Evolutionary conservation across 768 basidiomycete genomes (phyloP).

Genomic region (Floccularia luteovirens): DNA sequence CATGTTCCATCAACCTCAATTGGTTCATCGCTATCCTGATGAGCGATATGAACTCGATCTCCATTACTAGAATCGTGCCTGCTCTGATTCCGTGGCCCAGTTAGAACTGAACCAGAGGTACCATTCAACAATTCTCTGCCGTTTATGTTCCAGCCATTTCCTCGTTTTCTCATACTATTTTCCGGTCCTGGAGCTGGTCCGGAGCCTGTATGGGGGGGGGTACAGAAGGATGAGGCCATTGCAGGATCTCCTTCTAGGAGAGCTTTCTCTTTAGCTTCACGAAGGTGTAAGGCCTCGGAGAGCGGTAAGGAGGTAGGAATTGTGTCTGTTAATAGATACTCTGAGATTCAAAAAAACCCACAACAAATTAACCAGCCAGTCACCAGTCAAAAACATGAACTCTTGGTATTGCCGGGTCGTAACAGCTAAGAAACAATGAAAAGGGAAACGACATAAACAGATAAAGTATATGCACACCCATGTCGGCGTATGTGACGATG

Average conservation of each 20-base stretch:
- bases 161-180: conserved; percentile 24
- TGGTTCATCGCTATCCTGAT: not conserved
- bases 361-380: conserved; percentile 3
- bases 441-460: conserved; percentile 1
- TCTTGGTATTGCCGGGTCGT: conserved; percentile 58
- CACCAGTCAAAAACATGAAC: conserved; percentile 68
- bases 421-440: conserved; percentile 31
- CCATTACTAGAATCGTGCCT: not conserved
- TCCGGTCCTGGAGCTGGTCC: conserved; percentile 7
- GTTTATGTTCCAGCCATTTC: conserved; percentile 22
- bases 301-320: conserved; percentile 58
- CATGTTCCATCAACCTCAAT: not conserved
- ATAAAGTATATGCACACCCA: conserved; percentile 43
- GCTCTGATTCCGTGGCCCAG: conserved; percentile 1
- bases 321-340: conserved; percentile 36
- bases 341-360: conserved; percentile 4
- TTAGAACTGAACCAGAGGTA: conserved; percentile 13
- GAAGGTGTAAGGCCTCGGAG: conserved; percentile 48
- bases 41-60: not conserved
- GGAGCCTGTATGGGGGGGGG: conserved; percentile 14
- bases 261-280: conserved; percentile 44
- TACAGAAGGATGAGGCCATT: conserved; percentile 24
- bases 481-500: conserved; percentile 60
- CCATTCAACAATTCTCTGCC: conserved; percentile 26
- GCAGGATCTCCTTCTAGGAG: conserved; percentile 32